Evolutionary conservation across 2,329 filamentous ascomycete species (phyloP).

Genomic region (Colletotrichum paranaense): DNA sequence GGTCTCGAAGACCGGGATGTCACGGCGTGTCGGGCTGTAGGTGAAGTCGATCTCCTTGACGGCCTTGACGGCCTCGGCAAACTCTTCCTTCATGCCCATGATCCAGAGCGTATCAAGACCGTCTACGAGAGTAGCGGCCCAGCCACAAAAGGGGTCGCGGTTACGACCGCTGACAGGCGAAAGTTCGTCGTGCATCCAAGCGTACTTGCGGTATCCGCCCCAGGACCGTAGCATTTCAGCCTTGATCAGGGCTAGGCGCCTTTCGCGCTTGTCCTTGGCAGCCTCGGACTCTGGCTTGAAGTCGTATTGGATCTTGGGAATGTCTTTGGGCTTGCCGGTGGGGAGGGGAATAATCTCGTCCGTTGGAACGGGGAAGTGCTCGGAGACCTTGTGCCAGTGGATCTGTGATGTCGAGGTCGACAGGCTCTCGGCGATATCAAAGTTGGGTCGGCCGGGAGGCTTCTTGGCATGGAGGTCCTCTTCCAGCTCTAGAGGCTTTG

Average conservation of each 20-base stretch:
- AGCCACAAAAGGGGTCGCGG: slow-evolving; percentile 88
- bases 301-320: slow-evolving; percentile 81
- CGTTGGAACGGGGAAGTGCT: slow-evolving; percentile 81
- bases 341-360: slow-evolving; percentile 82
- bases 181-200: slow-evolving; percentile 90
- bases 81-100: slow-evolving; percentile 82
- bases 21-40: slow-evolving; percentile 66
- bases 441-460: slow-evolving; percentile 37
- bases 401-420: slow-evolving; percentile 43
- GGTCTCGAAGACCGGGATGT: slow-evolving; percentile 93
- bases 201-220: slow-evolving; percentile 82
- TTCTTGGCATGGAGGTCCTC: slow-evolving; percentile 37
- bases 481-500: slow-evolving; percentile 1
- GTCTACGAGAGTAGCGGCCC: slow-evolving; percentile 90
- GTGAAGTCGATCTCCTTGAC: slow-evolving; percentile 87
- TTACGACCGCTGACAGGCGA: slow-evolving; percentile 75
- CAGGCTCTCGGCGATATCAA: slow-evolving; percentile 35
- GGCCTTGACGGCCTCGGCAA: slow-evolving; percentile 79
- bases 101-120: slow-evolving; percentile 88
- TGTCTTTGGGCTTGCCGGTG: slow-evolving; percentile 72
- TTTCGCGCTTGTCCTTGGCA: slow-evolving; percentile 70
- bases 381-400: slow-evolving; percentile 80
- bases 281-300: slow-evolving; percentile 75
- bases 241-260: slow-evolving; percentile 75
- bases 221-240: slow-evolving; percentile 82